A percentile compares a stretch with the other conserved stretches of the same genome.
phyloP scores from a whole-genome alignment of 208 protist genomes.

The Wallacemonas rigidus region DNA sequence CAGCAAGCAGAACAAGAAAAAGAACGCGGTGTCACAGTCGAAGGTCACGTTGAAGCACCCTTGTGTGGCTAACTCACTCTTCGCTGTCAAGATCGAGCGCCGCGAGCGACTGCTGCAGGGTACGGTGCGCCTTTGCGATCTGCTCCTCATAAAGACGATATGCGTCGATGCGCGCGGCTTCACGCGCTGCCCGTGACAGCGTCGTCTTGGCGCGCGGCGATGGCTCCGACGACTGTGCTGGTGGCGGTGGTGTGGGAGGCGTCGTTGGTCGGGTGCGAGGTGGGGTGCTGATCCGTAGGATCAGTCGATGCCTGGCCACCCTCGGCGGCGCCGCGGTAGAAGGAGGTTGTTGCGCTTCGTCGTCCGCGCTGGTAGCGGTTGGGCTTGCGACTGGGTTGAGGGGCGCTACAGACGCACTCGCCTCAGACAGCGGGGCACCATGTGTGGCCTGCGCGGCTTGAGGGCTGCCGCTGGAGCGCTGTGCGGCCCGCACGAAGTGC shows the following conservation, averaged over 20 bases:
- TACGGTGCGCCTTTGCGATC: conserved; percentile 10
- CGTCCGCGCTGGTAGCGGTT: too few relatives aligned
- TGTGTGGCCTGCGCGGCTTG: background rate
- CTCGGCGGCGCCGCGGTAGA: too few relatives aligned
- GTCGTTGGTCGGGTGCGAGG: background rate
- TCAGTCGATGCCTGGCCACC: too few relatives aligned
- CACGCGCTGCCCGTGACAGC: background rate
- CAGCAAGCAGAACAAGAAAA: too few relatives aligned
- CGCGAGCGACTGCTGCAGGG: conserved; percentile 9
- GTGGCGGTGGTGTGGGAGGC: background rate
- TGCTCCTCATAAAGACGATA: conserved; percentile 14
- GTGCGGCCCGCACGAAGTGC: background rate
- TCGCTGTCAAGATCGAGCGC: background rate
- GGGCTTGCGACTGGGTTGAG: too few relatives aligned
- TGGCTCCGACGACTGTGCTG: background rate
- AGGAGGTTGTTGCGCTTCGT: too few relatives aligned
- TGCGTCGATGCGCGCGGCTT: conserved; percentile 9
- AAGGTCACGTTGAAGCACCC: too few relatives aligned
- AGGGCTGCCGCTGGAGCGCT: background rate
- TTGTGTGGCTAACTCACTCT: background rate
- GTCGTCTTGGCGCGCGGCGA: background rate
- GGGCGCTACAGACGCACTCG: background rate
- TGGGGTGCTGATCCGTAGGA: too few relatives aligned
- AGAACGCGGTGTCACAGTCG: too few relatives aligned
- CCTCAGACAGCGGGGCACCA: background rate